Conservation (phyloP, 768 basidiomycete genomes). For the Phylloporus arenicola region DNA sequence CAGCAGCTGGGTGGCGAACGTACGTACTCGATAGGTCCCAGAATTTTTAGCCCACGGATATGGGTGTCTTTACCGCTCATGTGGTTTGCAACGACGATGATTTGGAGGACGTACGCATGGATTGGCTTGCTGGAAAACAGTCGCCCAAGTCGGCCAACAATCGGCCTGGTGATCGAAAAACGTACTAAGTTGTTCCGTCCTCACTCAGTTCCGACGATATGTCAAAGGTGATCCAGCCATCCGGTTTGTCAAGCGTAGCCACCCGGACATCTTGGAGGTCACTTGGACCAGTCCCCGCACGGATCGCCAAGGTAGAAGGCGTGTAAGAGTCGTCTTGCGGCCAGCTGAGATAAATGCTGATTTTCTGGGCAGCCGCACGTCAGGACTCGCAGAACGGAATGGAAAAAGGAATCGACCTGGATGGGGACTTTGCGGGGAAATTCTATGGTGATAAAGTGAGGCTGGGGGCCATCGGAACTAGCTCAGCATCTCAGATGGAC, state of each 20-base stretch:
- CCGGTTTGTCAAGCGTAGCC: slow-evolving; percentile 82
- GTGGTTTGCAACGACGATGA: slow-evolving; percentile 88
- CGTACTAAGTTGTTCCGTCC: slow-evolving; percentile 75
- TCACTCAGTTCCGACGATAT: slow-evolving; percentile 75
- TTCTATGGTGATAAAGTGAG: slow-evolving; percentile 91
- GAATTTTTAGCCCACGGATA: slow-evolving; percentile 83
- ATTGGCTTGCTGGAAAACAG: slow-evolving; percentile 63
- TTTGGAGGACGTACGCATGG: slow-evolving; percentile 83
- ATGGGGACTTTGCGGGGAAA: slow-evolving; percentile 88
- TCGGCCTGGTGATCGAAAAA: slow-evolving; percentile 5
- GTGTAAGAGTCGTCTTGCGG: slow-evolving; percentile 94
- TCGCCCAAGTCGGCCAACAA: neutral
- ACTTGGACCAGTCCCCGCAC: slow-evolving; percentile 85
- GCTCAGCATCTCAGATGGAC: neutral
- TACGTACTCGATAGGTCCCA: slow-evolving; percentile 76
- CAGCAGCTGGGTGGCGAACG: neutral
- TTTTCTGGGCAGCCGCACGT: slow-evolving; percentile 50
- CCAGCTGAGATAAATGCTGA: slow-evolving; percentile 78
- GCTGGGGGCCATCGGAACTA: slow-evolving; percentile 93
- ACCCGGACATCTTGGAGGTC: slow-evolving; percentile 91
- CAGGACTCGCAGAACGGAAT: neutral
- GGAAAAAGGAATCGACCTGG: slow-evolving; percentile 47
- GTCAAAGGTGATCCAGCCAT: slow-evolving; percentile 90
- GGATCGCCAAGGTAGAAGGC: slow-evolving; percentile 82
- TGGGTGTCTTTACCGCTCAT: slow-evolving; percentile 99